These are phyloP conservation scores for Backusella australiensis DNA, from an alignment of 192 early-diverging fungal genomes.

Conservation along the genomic window DNA sequence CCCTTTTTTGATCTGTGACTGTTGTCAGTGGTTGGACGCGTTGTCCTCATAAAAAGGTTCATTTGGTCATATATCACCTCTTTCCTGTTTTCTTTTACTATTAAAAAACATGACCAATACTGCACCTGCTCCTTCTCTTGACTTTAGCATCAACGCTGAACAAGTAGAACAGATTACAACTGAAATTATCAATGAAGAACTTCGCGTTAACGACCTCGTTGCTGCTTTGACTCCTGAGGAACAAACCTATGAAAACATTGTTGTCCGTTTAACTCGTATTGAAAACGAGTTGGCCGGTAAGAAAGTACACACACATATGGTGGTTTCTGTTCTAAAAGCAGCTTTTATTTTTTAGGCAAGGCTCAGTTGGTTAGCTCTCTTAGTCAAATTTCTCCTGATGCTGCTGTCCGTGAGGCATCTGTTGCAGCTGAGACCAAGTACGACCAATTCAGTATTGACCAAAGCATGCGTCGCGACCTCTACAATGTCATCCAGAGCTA, in stretches of 20 bases:
- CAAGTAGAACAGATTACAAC: slow-evolving; percentile 16
- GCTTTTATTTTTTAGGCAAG: background rate
- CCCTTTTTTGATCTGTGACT: slow-evolving; percentile 4
- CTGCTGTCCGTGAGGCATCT: slow-evolving; percentile 64
- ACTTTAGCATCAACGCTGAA: slow-evolving; percentile 28
- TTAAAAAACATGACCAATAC: slow-evolving; percentile 6
- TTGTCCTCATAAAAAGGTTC: background rate
- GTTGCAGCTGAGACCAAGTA: slow-evolving; percentile 59
- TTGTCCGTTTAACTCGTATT: slow-evolving; percentile 28
- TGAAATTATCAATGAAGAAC: slow-evolving; percentile 25
- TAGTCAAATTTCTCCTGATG: slow-evolving; percentile 44
- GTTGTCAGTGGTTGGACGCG: background rate
- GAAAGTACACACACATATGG: background rate
- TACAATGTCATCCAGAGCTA: slow-evolving; percentile 55
- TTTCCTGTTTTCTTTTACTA: slow-evolving; percentile 8
- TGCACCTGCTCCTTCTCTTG: slow-evolving; percentile 28
- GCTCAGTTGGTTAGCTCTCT: slow-evolving; percentile 16
- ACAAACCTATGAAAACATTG: slow-evolving; percentile 41
- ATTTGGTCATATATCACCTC: background rate
- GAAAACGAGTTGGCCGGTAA: slow-evolving; percentile 34
- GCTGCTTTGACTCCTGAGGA: slow-evolving; percentile 33
- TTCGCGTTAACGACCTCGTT: slow-evolving; percentile 28
- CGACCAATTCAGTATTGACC: slow-evolving; percentile 67
- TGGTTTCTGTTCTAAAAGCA: background rate
- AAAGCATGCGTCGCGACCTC: slow-evolving; percentile 62